phyloP scores from a whole-genome alignment of 2,329 filamentous ascomycete genomes.

The Aspergillus terreus region DNA sequence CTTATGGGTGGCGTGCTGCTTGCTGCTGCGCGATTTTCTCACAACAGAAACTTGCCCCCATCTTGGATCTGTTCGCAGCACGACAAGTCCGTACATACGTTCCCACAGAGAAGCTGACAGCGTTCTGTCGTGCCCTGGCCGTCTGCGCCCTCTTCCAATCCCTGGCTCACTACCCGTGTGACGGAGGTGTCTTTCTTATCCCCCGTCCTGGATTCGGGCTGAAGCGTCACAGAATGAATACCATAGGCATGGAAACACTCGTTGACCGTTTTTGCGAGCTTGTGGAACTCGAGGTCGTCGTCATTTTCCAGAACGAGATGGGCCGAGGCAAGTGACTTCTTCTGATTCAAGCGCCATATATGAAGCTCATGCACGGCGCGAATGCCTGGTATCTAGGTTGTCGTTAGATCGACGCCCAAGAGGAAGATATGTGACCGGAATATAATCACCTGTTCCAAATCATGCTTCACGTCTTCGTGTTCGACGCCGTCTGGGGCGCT shows the following conservation, averaged over 20 bases:
- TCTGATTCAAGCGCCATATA: slow-evolving; percentile 67
- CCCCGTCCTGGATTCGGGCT: slow-evolving; percentile 52
- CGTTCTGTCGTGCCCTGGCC: not conserved
- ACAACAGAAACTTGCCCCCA: too few relatives aligned
- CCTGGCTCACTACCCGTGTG: not conserved
- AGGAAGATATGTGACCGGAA: not conserved
- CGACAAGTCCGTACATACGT: not conserved
- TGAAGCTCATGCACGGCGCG: slow-evolving; percentile 66
- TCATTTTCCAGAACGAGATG: slow-evolving; percentile 62
- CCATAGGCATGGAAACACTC: slow-evolving; percentile 69
- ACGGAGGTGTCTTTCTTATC: not conserved
- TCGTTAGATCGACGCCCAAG: slow-evolving; percentile 4
- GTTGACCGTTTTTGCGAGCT: slow-evolving; percentile 57
- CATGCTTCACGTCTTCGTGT: slow-evolving; percentile 61
- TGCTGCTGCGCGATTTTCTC: too few relatives aligned
- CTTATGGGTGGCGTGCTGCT: too few relatives aligned
- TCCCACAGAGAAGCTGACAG: slow-evolving; percentile 1
- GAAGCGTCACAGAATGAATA: slow-evolving; percentile 65
- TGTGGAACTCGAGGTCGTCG: slow-evolving; percentile 55
- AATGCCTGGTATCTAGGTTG: slow-evolving; percentile 57
- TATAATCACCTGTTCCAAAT: slow-evolving; percentile 56
- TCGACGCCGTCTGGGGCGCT: slow-evolving; percentile 59
- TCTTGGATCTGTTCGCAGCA: not conserved
- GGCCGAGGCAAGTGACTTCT: slow-evolving; percentile 63
- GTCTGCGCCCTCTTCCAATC: not conserved